Conservation (phyloP, 192 early-diverging fungal species). For the Neocallimastix lanati region DNA sequence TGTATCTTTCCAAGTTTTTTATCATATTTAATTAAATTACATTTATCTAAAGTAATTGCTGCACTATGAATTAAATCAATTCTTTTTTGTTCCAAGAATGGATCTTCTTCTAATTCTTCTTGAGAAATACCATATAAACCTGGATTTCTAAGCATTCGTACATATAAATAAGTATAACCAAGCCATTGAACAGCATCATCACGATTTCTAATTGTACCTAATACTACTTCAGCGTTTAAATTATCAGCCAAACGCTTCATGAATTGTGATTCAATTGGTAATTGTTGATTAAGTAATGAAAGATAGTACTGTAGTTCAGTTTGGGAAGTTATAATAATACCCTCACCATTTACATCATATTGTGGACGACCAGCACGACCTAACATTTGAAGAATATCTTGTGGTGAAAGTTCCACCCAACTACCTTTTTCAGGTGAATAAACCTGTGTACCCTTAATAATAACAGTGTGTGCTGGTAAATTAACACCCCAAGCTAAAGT, state of each 20-base stretch:
- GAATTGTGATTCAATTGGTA: slow-evolving; percentile 95
- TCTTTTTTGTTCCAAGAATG: slow-evolving; percentile 63
- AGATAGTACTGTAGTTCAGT: slow-evolving; percentile 86
- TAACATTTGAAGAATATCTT: slow-evolving; percentile 97
- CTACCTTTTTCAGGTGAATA: slow-evolving; percentile 87
- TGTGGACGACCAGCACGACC: slow-evolving; percentile 94
- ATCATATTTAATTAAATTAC: slow-evolving; percentile 87
- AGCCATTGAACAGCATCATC: slow-evolving; percentile 94
- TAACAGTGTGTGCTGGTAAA: slow-evolving; percentile 90
- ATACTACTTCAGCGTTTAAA: slow-evolving; percentile 88
- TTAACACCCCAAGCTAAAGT: slow-evolving; percentile 99
- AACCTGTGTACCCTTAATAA: slow-evolving; percentile 97
- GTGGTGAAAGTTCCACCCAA: slow-evolving; percentile 87
- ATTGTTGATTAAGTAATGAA: slow-evolving; percentile 81
- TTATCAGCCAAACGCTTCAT: slow-evolving; percentile 68
- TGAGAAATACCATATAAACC: slow-evolving; percentile 56
- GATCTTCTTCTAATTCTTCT: slow-evolving; percentile 59
- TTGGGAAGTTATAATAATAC: slow-evolving; percentile 90
- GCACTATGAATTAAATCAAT: slow-evolving; percentile 81
- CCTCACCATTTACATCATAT: slow-evolving; percentile 87
- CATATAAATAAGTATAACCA: slow-evolving; percentile 85
- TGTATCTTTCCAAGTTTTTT: slow-evolving; percentile 72
- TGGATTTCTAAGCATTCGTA: slow-evolving; percentile 88
- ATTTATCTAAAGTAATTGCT: slow-evolving; percentile 68
- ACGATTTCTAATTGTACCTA: slow-evolving; percentile 76